Base-by-base conservation (phyloP, 257 asterid genomes). In the Agastache rugosa region DNA sequence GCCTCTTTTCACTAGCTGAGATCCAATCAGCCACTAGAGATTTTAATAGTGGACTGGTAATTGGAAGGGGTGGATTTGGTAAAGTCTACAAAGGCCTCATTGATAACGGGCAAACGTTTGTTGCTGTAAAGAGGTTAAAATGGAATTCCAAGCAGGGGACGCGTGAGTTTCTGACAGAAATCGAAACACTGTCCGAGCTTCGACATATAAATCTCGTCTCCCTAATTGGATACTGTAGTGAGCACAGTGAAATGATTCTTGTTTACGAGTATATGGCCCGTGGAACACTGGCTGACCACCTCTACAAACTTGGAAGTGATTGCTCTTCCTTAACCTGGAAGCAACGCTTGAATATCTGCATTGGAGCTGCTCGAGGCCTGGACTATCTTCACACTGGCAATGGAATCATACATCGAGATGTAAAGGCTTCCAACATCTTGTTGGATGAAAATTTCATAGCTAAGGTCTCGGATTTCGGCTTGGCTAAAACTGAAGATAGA, bases 401-500 rank as follows among this genome's bases (percentile, higher is more conserved):
- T 71, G 88, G 81, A 60, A 73, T 82, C 47, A 80, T 86, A 75
- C 91, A 86, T 64, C 83, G 83, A 5, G 88, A 86, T 48, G 80
- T 84, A 10, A 84, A 87, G 79, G 54, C 81, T 74, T 80, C 89
- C 1, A 87, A 86, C 70, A 87, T 87, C 71, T 74, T 84, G 45
- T 39, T 87, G 44, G 86, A 82, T 41, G 85, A 80, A 42, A 73
- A 75, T 20, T 81, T 84, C 62, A 79, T 47, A 44, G 83, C 91
- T 27, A 86, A 84, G 83, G 85, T 88, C 56, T 80, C 91, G 4
- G 91, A 88, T 79, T 84, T 88, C 42, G 93, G 93, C n/a, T 71
- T 88, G 79, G 85, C 91, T 23, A 86, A 83, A 73, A 71, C 64
- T 51, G 81, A 83, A 22, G 73, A 79, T n/a, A 42, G 74, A 34